A percentile compares a stretch with the other conserved stretches of the same genome.
Conservation (phyloP, 805 yeast species). For the Candida adriatica region DNA sequence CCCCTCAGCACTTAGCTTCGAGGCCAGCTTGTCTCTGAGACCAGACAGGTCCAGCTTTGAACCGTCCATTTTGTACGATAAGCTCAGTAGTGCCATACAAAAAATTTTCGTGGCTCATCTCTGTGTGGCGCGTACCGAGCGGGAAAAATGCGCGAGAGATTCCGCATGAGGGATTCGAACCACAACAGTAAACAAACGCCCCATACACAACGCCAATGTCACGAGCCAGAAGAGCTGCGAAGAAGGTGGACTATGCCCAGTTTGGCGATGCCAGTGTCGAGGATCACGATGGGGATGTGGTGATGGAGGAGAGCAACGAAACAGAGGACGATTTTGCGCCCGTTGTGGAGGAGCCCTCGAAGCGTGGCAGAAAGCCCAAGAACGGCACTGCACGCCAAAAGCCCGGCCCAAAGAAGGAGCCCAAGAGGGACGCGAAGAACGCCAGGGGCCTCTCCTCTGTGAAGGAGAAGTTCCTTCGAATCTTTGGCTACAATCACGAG, state of each 20-base stretch:
- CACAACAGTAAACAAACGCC: no score
- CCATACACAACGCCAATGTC: no score
- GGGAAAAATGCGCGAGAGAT: no score
- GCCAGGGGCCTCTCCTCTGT: constrained; percentile 29
- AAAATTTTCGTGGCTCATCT: constrained; percentile 17
- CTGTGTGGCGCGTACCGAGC: constrained; percentile 9
- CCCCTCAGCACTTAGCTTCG: constrained; percentile 33
- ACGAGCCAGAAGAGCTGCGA: constrained; percentile 5
- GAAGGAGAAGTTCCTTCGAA: constrained; percentile 34
- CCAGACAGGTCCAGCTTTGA: constrained; percentile 35
- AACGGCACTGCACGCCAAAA: neutral
- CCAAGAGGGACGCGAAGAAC: constrained; percentile 13
- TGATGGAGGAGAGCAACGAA: constrained; percentile 10
- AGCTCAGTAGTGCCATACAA: neutral
- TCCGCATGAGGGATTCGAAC: no score
- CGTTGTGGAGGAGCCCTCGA: neutral
- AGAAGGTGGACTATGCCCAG: constrained; percentile 5
- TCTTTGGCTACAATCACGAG: constrained; percentile 44
- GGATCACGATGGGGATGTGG: constrained; percentile 6
- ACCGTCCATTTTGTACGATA: constrained; percentile 17
- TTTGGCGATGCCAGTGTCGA: constrained; percentile 3
- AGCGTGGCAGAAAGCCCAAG: neutral
- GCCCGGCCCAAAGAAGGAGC: constrained; percentile 9
- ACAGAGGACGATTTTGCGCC: constrained; percentile 1
- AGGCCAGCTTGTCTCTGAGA: constrained; percentile 57